Conservation (phyloP, 1,284 basidiomycete species). For the Athelia psychrophila region DNA sequence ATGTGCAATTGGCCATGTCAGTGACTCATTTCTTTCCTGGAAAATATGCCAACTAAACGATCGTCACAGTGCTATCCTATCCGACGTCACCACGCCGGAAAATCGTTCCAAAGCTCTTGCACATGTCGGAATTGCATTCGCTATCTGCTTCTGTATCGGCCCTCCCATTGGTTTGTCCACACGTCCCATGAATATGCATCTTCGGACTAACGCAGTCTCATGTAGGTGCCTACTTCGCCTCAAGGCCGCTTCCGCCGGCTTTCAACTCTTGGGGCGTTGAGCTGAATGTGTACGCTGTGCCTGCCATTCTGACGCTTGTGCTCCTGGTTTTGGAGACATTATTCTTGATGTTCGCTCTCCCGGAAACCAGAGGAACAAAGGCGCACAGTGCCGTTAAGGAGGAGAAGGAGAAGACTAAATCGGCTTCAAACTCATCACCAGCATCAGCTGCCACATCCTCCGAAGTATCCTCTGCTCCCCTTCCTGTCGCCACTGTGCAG, state of each 20-base stretch:
- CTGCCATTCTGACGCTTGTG: conserved; percentile 74
- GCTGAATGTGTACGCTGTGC: conserved; percentile 83
- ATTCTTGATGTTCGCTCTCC: conserved; percentile 72
- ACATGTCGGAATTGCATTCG: conserved; percentile 90
- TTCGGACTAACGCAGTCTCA: background rate
- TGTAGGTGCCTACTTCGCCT: conserved; percentile 72
- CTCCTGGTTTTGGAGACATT: conserved; percentile 69
- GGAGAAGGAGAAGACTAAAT: conserved; percentile 14
- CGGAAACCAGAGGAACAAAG: conserved; percentile 67
- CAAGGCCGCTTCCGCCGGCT: conserved; percentile 58
- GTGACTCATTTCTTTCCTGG: conserved; percentile 20
- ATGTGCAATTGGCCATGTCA: conserved; percentile 79
- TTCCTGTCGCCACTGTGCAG: conserved; percentile 34
- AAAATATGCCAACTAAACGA: conserved; percentile 2
- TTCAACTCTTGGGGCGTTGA: conserved; percentile 58
- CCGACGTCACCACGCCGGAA: conserved; percentile 78
- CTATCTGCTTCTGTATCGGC: conserved; percentile 86
- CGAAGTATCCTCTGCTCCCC: background rate
- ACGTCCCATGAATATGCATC: background rate
- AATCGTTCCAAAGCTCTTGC: conserved; percentile 84
- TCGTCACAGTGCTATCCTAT: conserved; percentile 73
- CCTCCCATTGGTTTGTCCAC: conserved; percentile 58
- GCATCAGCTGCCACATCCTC: conserved; percentile 11
- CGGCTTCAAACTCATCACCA: conserved; percentile 15
- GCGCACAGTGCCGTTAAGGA: conserved; percentile 17